These are phyloP conservation scores for Pythium dissotocum DNA, from an alignment of 352 stramenopile genomes.

Conservation along the genomic window DNA sequence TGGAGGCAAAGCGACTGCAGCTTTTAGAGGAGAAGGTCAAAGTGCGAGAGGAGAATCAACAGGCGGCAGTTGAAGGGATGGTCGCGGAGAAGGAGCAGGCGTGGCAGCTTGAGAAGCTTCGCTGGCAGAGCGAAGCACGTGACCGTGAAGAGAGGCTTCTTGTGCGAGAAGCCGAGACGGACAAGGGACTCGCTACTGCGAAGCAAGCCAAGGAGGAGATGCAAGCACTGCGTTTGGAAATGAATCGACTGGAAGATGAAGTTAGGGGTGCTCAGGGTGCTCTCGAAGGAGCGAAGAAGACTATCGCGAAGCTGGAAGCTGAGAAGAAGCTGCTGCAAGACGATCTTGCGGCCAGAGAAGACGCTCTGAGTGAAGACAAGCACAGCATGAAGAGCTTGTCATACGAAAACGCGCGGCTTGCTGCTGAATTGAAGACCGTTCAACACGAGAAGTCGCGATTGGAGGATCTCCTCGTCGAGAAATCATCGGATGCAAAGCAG, in stretches of 20 bases:
- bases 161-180: constrained; percentile 30
- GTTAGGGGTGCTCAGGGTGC: constrained; percentile 1
- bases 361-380: constrained; percentile 24
- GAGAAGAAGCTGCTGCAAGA: constrained; percentile 22
- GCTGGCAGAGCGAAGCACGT: constrained; percentile 33
- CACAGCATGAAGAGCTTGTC: constrained; percentile 27
- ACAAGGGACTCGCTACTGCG: background rate
- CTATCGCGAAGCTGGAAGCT: constrained; percentile 3
- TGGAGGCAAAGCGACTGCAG: constrained; percentile 49
- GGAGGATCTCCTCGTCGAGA: constrained; percentile 20
- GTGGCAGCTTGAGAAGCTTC: constrained; percentile 40
- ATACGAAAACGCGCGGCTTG: constrained; percentile 27
- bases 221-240: constrained; percentile 12
- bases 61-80: constrained; percentile 39
- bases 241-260: constrained; percentile 20
- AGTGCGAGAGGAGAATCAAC: constrained; percentile 47
- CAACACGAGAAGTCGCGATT: constrained; percentile 18
- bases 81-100: constrained; percentile 52
- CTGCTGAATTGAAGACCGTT: constrained; percentile 19
- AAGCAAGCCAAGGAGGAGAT: constrained; percentile 15
- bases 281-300: background rate
- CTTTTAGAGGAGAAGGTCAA: constrained; percentile 47
- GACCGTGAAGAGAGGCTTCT: constrained; percentile 35
- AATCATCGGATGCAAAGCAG: constrained; percentile 24
- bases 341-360: constrained; percentile 4